Evolutionary conservation across 768 basidiomycete species (phyloP).

Genomic region (Lenzites betulinus): DNA sequence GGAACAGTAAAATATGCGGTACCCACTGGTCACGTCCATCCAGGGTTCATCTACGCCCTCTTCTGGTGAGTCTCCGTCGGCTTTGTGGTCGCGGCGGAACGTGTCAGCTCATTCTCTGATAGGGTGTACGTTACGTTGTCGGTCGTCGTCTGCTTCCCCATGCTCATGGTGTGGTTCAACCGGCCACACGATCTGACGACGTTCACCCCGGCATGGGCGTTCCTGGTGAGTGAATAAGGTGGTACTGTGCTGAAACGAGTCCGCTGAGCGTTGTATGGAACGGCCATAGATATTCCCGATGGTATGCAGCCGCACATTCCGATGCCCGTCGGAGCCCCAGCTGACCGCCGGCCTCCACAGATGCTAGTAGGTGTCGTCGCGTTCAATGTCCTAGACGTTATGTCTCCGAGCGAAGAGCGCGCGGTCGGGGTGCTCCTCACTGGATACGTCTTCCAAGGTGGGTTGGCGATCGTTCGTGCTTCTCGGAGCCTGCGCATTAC

Average conservation of each 20-base stretch:
- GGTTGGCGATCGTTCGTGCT: conserved; percentile 12
- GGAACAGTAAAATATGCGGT: conserved; percentile 49
- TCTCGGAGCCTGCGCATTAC: conserved; percentile 6
- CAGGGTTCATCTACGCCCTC: conserved; percentile 41
- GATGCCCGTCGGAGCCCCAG: neutral
- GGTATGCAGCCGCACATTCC: conserved; percentile 19
- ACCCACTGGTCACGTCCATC: conserved; percentile 38
- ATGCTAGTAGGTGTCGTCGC: conserved; percentile 53
- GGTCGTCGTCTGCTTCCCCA: conserved; percentile 43
- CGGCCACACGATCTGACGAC: conserved; percentile 45
- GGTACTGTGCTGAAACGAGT: neutral
- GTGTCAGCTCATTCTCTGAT: neutral
- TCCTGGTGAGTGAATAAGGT: conserved; percentile 35
- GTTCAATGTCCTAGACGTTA: conserved; percentile 43
- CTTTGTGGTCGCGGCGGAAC: neutral
- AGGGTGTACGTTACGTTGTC: conserved; percentile 47
- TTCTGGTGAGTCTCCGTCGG: conserved; percentile 41
- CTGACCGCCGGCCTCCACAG: conserved; percentile 25
- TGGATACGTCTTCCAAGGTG: conserved; percentile 53
- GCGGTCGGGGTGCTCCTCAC: conserved; percentile 44
- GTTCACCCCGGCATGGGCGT: conserved; percentile 41
- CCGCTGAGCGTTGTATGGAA: neutral
- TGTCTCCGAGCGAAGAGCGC: conserved; percentile 38
- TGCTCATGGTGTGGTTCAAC: conserved; percentile 54
- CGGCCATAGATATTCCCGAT: conserved; percentile 36